Base-by-base conservation (phyloP, 352 stramenopile genomes). In the Peronospora tabacina region DNA sequence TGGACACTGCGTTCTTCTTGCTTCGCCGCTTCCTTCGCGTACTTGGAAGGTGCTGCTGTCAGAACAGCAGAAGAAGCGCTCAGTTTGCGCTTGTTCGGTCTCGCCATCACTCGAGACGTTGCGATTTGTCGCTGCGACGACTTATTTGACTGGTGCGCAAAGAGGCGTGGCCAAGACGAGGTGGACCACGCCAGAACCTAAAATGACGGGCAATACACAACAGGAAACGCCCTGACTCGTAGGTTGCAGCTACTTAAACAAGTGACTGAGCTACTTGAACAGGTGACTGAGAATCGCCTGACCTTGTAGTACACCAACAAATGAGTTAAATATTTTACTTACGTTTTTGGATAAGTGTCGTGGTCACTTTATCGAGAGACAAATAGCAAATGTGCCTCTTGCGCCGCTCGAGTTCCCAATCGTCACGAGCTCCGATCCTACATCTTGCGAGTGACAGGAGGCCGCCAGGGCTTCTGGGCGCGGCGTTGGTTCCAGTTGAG, bases 401-500 rank as follows among this genome's bases (percentile, higher is more conserved):
- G n/a, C n/a, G n/a, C n/a, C n/a, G n/a, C n/a, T n/a, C n/a, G n/a
- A n/a, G n/a, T n/a, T n/a, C n/a, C 38, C 35, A 32, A 35, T 29
- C 7, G 28, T 44, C 41, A 44, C 30, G 36, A 55, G 26, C 30
- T 29, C 39, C 30, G 17, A 4, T 7, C 10, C 37, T 67, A 70
- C 29, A 67, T 67, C 29, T 70, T 70, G 52, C 61, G 61, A 10
- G 49, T 47, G 28, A 47, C 62, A 43, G 63, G 46, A 20, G 69
- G 48, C 12, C 74, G 51, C 77, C 80, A 93, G 2, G 83, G 83
- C 54, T 94, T 94, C 46, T 90, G 79, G 13, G 72, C 72, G 16
- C 79, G 77, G 26, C 77, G 82, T 57, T 90, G 82, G 66, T 96
- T 96, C 87, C 87, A 96, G 63, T 95, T 92, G n/a, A 96, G 73